Evolutionary conservation across 1,139 yeast species (phyloP).

Genomic region (Meyerozyma athensensis): DNA sequence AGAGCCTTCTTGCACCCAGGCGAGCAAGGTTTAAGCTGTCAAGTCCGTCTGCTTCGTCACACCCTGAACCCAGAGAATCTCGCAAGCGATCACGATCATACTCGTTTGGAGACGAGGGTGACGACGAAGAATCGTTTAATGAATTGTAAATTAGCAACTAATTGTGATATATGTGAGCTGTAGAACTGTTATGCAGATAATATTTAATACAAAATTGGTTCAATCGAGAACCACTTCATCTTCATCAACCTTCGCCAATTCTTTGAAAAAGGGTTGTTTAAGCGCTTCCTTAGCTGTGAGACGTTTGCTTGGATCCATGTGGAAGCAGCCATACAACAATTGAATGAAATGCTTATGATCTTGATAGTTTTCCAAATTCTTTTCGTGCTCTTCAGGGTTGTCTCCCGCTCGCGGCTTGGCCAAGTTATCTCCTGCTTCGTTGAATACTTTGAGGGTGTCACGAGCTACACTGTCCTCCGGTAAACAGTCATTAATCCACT

Average conservation of each 20-base stretch:
- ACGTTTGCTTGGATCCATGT: conserved; percentile 54
- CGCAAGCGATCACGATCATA: conserved; percentile 20
- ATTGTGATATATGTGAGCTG: conserved; percentile 3
- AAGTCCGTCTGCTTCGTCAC: neutral
- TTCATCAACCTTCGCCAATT: conserved; percentile 27
- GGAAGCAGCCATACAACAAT: conserved; percentile 49
- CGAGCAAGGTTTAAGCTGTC: neutral
- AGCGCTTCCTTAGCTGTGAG: conserved; percentile 54
- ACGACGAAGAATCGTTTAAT: conserved; percentile 7
- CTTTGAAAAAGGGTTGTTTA: conserved; percentile 50
- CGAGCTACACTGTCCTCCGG: conserved; percentile 36
- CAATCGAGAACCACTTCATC: conserved; percentile 32
- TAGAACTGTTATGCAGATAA: conserved; percentile 3
- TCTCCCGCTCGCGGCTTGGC: conserved; percentile 18
- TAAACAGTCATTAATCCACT: conserved; percentile 30
- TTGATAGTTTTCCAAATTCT: conserved; percentile 24
- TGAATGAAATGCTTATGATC: conserved; percentile 48
- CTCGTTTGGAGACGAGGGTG: conserved; percentile 20
- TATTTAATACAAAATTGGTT: conserved; percentile 11
- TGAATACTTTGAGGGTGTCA: conserved; percentile 34
- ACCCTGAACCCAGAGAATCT: conserved; percentile 2
- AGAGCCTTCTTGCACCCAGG: conserved; percentile 7
- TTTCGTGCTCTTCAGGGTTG: conserved; percentile 14
- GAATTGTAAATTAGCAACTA: conserved; percentile 5
- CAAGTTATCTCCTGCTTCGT: conserved; percentile 22